Conservation (phyloP, 148 eudicot species). For the Salicornia ramosissima region DNA sequence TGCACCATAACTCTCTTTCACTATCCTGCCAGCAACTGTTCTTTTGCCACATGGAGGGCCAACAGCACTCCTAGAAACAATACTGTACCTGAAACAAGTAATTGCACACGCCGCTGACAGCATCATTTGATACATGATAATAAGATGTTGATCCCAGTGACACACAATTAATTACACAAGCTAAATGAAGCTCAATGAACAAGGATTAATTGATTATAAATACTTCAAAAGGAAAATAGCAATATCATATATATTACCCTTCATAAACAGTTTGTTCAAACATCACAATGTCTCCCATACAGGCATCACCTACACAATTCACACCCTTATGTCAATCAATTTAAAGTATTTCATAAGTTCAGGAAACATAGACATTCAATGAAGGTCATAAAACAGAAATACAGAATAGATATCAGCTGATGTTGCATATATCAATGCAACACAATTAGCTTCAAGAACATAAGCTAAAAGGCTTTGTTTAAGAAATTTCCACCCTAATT, state of each 20-base stretch:
- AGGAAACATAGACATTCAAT: background rate
- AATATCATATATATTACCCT: slow-evolving; percentile 35
- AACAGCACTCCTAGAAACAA: slow-evolving; percentile 64
- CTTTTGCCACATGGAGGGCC: slow-evolving; percentile 79
- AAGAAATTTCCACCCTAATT: background rate
- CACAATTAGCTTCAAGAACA: too few species aligned
- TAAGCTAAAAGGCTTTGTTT: too few species aligned
- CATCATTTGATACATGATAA: background rate
- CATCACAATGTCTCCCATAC: slow-evolving; percentile 75
- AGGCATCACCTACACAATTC: slow-evolving; percentile 75
- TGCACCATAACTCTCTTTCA: slow-evolving; percentile 89
- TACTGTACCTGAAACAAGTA: slow-evolving; percentile 50
- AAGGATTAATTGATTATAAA: too few species aligned
- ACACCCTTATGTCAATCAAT: slow-evolving; percentile 14
- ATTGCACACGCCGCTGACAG: background rate
- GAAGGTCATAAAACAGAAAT: background rate
- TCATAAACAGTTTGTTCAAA: slow-evolving; percentile 82
- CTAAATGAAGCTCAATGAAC: background rate
- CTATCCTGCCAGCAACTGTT: slow-evolving; percentile 64
- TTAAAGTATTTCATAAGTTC: background rate
- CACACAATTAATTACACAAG: too few species aligned
- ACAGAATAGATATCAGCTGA: background rate
- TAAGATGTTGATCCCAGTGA: background rate
- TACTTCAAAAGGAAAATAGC: background rate
- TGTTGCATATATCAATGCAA: background rate